Conservation (phyloP, 371 early-diverging fungal genomes). For the Mortierella sp. region DNA sequence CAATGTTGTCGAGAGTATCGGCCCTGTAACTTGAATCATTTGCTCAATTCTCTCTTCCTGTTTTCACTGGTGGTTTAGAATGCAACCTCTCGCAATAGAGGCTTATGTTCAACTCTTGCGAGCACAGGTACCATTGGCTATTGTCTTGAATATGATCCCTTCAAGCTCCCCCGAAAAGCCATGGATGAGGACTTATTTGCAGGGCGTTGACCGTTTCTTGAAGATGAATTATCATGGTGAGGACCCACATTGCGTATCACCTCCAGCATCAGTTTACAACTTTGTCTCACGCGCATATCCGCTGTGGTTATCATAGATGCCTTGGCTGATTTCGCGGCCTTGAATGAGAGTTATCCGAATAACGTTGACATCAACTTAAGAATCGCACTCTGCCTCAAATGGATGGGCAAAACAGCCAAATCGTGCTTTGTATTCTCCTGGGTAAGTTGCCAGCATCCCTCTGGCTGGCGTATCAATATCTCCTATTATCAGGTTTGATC, state of each 20-base stretch:
- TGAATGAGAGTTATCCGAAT: conserved; percentile 28
- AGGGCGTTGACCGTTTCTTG: conserved; percentile 27
- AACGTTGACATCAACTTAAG: conserved; percentile 28
- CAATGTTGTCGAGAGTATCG: background rate
- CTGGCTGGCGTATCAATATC: background rate
- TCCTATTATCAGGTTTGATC: background rate
- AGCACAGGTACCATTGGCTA: conserved; percentile 14
- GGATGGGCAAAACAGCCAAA: conserved; percentile 25
- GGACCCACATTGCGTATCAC: background rate
- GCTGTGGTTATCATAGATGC: conserved; percentile 11
- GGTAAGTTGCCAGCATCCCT: conserved; percentile 7
- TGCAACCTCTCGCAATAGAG: conserved; percentile 37
- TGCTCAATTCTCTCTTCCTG: background rate
- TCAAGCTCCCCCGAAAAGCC: conserved; percentile 15
- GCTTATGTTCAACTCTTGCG: conserved; percentile 27
- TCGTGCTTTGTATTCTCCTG: conserved; percentile 19
- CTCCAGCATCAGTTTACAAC: background rate
- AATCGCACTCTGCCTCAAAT: conserved; percentile 29
- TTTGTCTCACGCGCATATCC: background rate
- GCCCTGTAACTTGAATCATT: background rate
- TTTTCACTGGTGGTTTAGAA: conserved; percentile 6
- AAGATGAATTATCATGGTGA: conserved; percentile 29
- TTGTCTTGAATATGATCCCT: conserved; percentile 30
- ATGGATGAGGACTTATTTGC: conserved; percentile 43
- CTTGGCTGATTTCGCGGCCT: conserved; percentile 11